These are phyloP conservation scores for Pisolithus orientalis DNA, from an alignment of 768 basidiomycete species.

Conservation along the genomic window DNA sequence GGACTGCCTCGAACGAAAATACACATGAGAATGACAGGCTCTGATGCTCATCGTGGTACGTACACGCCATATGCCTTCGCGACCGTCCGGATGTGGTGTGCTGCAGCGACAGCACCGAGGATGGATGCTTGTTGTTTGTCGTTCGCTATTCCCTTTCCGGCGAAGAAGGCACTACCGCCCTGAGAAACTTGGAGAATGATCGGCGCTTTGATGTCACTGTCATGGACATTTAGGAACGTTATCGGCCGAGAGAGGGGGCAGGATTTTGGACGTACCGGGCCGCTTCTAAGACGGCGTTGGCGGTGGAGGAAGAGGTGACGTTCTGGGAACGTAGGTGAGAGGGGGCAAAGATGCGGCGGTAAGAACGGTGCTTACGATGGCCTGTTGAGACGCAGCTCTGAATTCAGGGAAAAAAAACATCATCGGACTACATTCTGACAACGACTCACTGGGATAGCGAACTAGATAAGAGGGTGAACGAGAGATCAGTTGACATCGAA, in stretches of 20 bases:
- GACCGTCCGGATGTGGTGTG: slow-evolving; percentile 83
- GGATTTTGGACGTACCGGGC: slow-evolving; percentile 53
- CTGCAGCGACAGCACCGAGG: slow-evolving; percentile 86
- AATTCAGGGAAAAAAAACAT: neutral
- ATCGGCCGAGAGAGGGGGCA: slow-evolving; percentile 3
- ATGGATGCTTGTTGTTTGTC: slow-evolving; percentile 95
- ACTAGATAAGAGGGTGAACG: slow-evolving; percentile 35
- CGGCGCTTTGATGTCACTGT: slow-evolving; percentile 89
- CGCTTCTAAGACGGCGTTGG: slow-evolving; percentile 92
- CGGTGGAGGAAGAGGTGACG: slow-evolving; percentile 92
- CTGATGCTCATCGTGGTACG: slow-evolving; percentile 26
- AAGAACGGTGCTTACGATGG: slow-evolving; percentile 55
- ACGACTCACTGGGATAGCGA: slow-evolving; percentile 74
- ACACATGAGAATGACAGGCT: slow-evolving; percentile 1
- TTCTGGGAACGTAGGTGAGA: slow-evolving; percentile 48
- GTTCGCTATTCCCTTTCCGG: slow-evolving; percentile 93
- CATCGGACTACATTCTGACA: neutral
- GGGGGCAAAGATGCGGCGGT: neutral
- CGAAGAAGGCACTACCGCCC: slow-evolving; percentile 93
- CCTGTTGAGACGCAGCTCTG: slow-evolving; percentile 33
- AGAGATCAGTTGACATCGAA: slow-evolving; percentile 3
- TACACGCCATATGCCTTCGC: slow-evolving; percentile 91
- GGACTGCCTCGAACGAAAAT: slow-evolving; percentile 45
- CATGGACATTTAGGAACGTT: slow-evolving; percentile 2
- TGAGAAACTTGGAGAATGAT: slow-evolving; percentile 98